These are phyloP conservation scores for Pogostemon cablin DNA, from an alignment of 257 asterid genomes.

Conservation along the genomic window DNA sequence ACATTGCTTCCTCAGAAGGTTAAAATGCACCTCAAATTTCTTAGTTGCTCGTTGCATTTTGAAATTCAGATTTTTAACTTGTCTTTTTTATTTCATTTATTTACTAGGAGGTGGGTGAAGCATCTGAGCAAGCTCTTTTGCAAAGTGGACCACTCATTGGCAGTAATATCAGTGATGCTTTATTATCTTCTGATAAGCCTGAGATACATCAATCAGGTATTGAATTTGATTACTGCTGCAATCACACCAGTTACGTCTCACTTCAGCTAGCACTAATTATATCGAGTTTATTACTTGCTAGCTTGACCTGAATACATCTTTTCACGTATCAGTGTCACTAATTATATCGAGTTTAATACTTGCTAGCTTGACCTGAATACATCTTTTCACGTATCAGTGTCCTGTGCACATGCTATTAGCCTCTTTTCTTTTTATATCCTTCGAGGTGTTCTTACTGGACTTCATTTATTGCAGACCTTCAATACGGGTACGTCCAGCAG, in stretches of 20 bases:
- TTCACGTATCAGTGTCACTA: too few species aligned
- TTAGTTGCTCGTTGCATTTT: conserved; percentile 10
- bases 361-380: too few species aligned
- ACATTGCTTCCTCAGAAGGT: conserved; percentile 48
- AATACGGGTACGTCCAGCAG: conserved; percentile 55
- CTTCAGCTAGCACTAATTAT: background rate
- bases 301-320: too few species aligned
- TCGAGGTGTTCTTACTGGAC: background rate
- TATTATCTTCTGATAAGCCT: conserved; percentile 38
- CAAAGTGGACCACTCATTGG: conserved; percentile 37
- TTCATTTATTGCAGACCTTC: conserved; percentile 45
- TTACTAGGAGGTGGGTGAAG: conserved; percentile 45
- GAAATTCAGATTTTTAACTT: conserved; percentile 14
- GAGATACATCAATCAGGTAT: conserved; percentile 52
- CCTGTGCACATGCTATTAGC: background rate
- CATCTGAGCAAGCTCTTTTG: conserved; percentile 31
- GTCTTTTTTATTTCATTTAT: background rate
- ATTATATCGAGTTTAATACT: too few species aligned
- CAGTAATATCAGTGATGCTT: conserved; percentile 28
- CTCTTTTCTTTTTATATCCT: background rate
- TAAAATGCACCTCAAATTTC: conserved; percentile 21
- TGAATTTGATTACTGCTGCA: background rate
- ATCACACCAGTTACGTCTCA: background rate
- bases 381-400: too few species aligned
- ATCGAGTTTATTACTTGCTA: background rate